Conservation (phyloP, 306 rosid genomes). For the Sindora glabra region DNA sequence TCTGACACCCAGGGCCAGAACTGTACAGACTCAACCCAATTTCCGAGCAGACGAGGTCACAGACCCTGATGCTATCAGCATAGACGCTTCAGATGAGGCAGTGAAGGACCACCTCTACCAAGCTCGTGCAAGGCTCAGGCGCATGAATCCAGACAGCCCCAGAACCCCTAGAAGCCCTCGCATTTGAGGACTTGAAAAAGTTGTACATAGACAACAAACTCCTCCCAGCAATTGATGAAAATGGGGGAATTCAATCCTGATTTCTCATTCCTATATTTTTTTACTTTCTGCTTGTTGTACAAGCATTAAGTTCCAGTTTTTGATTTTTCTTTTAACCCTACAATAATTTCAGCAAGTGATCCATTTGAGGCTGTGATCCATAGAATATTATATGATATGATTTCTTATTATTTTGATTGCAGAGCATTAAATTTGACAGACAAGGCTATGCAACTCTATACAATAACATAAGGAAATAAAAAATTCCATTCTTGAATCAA, state of each 20-base stretch:
- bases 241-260: neutral
- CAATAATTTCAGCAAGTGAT: neutral
- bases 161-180: conserved; percentile 14
- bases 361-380: neutral
- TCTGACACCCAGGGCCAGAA: neutral
- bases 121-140: conserved; percentile 32
- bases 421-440: neutral
- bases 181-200: neutral
- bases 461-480: neutral
- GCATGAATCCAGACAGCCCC: conserved; percentile 17
- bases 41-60: neutral
- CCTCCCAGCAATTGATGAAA: neutral
- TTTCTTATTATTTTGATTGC: neutral
- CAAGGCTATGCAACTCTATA: neutral
- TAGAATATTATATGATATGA: too few relatives aligned
- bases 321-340: neutral
- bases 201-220: neutral
- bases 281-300: neutral
- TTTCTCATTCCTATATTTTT: neutral
- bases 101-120: conserved; percentile 10
- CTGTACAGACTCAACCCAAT: neutral
- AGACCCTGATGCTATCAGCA: neutral
- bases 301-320: neutral
- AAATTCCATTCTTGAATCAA: neutral
- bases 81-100: neutral